Conservation (phyloP, 768 basidiomycete genomes). For the Boletus reticuloceps region DNA sequence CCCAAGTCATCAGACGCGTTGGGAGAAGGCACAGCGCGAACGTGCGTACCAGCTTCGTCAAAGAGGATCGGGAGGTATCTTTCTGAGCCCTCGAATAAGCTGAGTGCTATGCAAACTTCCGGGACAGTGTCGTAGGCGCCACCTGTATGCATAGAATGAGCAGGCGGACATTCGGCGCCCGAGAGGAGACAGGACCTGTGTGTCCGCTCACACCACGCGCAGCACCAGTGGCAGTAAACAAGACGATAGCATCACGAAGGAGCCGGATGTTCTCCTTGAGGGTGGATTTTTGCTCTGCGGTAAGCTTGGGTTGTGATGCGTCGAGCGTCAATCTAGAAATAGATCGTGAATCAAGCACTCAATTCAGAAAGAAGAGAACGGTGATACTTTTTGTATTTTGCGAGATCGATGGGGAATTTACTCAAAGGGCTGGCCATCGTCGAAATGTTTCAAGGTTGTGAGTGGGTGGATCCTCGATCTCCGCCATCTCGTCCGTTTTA, state of each 20-base stretch:
- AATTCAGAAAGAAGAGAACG: not conserved
- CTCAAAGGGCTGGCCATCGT: slow-evolving; percentile 41
- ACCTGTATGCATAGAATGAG: slow-evolving; percentile 33
- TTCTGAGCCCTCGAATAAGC: slow-evolving; percentile 62
- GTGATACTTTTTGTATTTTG: slow-evolving; percentile 66
- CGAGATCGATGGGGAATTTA: slow-evolving; percentile 76
- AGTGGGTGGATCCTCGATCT: not conserved
- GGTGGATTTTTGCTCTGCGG: slow-evolving; percentile 55
- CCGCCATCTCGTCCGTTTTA: slow-evolving; percentile 13
- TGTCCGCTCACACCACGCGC: slow-evolving; percentile 87
- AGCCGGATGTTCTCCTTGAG: slow-evolving; percentile 74
- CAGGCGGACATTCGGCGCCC: not conserved
- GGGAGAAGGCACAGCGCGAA: not conserved
- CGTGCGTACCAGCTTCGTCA: slow-evolving; percentile 73
- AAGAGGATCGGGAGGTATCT: slow-evolving; percentile 70
- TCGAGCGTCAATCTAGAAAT: slow-evolving; percentile 66
- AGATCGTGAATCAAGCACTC: not conserved
- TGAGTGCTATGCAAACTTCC: slow-evolving; percentile 77
- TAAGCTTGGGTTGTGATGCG: slow-evolving; percentile 60
- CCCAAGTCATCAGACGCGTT: not conserved
- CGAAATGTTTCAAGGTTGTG: slow-evolving; percentile 1
- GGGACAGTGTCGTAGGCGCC: slow-evolving; percentile 78
- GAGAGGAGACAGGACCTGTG: slow-evolving; percentile 48
- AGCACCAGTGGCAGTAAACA: slow-evolving; percentile 84
- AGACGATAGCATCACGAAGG: slow-evolving; percentile 79